Evolutionary conservation across 495 filamentous ascomycete genomes (phyloP).

Genomic region (Neurospora tetraspora): DNA sequence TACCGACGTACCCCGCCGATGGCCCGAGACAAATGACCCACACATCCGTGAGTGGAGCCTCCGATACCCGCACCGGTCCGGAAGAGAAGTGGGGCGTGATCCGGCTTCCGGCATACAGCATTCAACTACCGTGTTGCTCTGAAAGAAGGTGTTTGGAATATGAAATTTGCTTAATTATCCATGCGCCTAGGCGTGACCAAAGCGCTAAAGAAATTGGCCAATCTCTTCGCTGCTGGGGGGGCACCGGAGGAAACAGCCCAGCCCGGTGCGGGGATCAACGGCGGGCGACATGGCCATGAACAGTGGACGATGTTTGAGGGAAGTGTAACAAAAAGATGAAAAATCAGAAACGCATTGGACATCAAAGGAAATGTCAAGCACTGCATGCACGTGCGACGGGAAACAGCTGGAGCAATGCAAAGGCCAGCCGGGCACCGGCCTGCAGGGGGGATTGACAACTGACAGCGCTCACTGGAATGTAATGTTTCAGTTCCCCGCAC

Average conservation of each 20-base stretch:
- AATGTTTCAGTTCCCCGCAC: background rate
- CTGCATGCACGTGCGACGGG: background rate
- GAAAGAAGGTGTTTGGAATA: background rate
- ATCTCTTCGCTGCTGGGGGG: background rate
- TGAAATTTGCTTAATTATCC: background rate
- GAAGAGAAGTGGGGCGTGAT: background rate
- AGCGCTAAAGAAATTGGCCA: background rate
- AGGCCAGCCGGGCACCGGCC: background rate
- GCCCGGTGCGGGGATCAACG: background rate
- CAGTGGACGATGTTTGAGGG: background rate
- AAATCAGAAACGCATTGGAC: background rate
- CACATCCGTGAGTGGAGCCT: background rate
- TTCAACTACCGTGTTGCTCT: background rate
- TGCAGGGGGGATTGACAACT: background rate
- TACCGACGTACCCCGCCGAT: background rate
- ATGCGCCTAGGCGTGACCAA: background rate
- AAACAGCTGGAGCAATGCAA: background rate
- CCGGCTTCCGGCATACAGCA: background rate
- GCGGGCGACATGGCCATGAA: background rate
- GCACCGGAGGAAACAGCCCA: background rate
- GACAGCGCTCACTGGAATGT: background rate
- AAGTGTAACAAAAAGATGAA: background rate
- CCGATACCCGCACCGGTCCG: background rate
- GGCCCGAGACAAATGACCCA: background rate
- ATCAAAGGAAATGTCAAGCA: background rate